Evolutionary conservation across 345 rosid genomes (phyloP), one percentile per base, ranked within the genome.

Genomic region (Raphanus sativus): DNA sequence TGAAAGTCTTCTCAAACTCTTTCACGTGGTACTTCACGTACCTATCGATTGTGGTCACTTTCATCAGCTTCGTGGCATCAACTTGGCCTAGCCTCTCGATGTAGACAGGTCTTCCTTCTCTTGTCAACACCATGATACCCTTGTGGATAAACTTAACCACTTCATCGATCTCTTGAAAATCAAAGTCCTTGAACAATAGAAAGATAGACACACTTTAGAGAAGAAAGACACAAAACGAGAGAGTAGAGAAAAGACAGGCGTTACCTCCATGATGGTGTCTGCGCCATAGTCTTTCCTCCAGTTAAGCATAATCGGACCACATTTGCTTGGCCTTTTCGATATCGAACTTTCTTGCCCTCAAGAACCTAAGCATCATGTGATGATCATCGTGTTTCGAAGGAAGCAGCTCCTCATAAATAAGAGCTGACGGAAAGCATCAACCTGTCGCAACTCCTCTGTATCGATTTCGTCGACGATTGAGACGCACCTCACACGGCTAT

Each of bases 51-150:
- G 91, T 86, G 4, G 98, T 92, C 52, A 87, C 97, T 83, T 92
- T 90, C 87, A 89, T 76, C 77, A 94, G 74, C 89, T 94, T 94
- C 81, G 73, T 85, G 16, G 89, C 81, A 78, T 94, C 98, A 25
- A 94, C 92, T 81, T 84, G 87, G 11, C 98, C 97, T 34, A 94
- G 67, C 68, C 87, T 83, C 78, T 94, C 98, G 5, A 94, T 91
- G 82, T 91, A 91, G 2, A 91, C 73, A 2, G 96, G 96, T 59
- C 93, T 75, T 42, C 97, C 97, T 2, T 91, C 98, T n/a, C 84
- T 89, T 91, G 67, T 94, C 98, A 36, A 90, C 85, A n/a, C 98
- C 97, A 65, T 94, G 98, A 75, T 91, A 83, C 69, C 94, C 97
- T 80, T 94, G 98, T 4, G 98, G 97, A 76, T 94, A 94, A 75